Conservation (phyloP, 768 basidiomycete species). For the Russula ochroleuca region DNA sequence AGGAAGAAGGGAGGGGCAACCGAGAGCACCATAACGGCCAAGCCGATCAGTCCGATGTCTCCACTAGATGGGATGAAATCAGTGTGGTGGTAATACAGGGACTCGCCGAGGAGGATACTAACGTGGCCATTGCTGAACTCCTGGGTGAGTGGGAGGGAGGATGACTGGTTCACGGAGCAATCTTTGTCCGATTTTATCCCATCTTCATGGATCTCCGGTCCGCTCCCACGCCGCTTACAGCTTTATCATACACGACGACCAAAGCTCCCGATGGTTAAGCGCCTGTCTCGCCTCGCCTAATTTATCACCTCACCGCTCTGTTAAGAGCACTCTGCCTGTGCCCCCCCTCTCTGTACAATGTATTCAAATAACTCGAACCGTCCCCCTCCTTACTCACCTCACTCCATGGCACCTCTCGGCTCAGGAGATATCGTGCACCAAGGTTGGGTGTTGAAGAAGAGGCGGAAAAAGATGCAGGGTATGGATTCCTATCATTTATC, state of each 20-base stretch:
- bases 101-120: constrained; percentile 42
- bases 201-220: constrained; percentile 10
- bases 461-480: constrained; percentile 88
- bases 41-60: constrained; percentile 97
- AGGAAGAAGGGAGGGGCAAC: constrained; percentile 25
- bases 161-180: not conserved
- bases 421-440: constrained; percentile 42
- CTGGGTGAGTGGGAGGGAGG: not conserved
- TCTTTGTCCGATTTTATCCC: constrained; percentile 13
- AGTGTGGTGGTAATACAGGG: constrained; percentile 28
- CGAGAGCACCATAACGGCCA: constrained; percentile 87
- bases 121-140: constrained; percentile 44
- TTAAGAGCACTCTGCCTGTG: not conserved
- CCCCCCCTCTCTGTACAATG: not conserved
- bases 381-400: not conserved
- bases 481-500: constrained; percentile 5
- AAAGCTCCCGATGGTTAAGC: not conserved
- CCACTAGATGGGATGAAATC: constrained; percentile 48
- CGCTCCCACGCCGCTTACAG: constrained; percentile 2
- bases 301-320: not conserved
- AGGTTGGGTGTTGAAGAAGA: constrained; percentile 85
- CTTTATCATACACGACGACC: not conserved
- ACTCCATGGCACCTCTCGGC: not conserved
- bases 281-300: not conserved
- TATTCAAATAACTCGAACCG: not conserved